Conservation (phyloP, 2,329 filamentous ascomycete species). For the Didymella pinodella region DNA sequence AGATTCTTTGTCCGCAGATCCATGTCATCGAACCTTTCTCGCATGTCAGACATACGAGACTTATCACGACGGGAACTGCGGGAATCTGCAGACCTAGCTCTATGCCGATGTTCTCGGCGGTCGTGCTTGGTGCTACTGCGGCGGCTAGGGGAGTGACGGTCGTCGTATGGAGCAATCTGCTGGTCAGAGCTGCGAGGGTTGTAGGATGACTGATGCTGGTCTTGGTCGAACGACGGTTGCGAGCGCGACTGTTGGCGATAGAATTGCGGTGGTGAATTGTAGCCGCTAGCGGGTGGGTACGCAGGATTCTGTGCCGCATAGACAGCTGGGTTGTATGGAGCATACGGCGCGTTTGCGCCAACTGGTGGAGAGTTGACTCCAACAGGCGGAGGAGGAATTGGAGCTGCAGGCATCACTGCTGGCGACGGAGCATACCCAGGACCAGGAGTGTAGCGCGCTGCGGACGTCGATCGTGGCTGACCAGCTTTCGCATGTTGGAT, state of each 20-base stretch:
- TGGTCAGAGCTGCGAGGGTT: conserved; percentile 28
- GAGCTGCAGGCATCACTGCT: conserved; percentile 23
- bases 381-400: conserved; percentile 37
- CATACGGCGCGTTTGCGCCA: conserved; percentile 24
- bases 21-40: conserved; percentile 48
- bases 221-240: conserved; percentile 39
- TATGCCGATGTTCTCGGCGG: conserved; percentile 37
- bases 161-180: conserved; percentile 31
- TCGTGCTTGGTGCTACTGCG: conserved; percentile 43
- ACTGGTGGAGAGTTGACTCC: conserved; percentile 26
- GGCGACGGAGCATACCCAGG: conserved; percentile 46
- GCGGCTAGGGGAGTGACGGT: conserved; percentile 34
- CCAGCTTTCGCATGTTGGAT: conserved; percentile 18
- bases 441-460: conserved; percentile 44
- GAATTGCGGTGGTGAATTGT: conserved; percentile 46
- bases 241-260: conserved; percentile 47
- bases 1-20: conserved; percentile 44
- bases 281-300: conserved; percentile 32
- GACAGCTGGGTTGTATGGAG: conserved; percentile 44
- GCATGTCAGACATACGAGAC: conserved; percentile 43
- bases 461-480: conserved; percentile 31
- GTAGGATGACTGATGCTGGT: conserved; percentile 30
- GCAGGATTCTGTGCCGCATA: conserved; percentile 33
- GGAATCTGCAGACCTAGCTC: conserved; percentile 49
- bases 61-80: conserved; percentile 44